Percentiles rank a stretch among this genome's conserved stretches.
Evolutionary conservation across 257 asterid species (phyloP).

Genomic region (Lantana camara): DNA sequence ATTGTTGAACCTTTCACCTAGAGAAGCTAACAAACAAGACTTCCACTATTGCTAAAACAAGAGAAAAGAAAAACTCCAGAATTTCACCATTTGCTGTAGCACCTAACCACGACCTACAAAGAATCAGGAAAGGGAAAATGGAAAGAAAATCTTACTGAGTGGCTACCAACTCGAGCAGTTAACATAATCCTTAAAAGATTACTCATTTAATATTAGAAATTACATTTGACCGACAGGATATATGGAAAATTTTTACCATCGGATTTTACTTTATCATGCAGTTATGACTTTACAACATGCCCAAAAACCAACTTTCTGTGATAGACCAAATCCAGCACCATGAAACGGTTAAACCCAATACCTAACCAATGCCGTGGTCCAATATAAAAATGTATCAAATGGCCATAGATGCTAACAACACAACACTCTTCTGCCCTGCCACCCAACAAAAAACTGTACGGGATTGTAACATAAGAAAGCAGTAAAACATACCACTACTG

Average conservation of each 20-base stretch:
- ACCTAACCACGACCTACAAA: no score
- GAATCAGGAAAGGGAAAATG: neutral
- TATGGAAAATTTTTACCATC: neutral
- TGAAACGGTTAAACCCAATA: constrained; percentile 23
- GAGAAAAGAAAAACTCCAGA: no score
- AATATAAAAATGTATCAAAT: constrained; percentile 22
- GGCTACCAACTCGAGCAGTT: neutral
- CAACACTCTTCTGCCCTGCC: constrained; percentile 31
- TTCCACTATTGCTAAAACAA: neutral
- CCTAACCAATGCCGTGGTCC: neutral
- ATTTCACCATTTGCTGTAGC: no score
- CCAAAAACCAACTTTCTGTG: constrained; percentile 15
- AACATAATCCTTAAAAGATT: constrained; percentile 10
- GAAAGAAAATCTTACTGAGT: neutral
- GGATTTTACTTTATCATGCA: constrained; percentile 18
- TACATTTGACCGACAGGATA: neutral
- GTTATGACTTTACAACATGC: constrained; percentile 9
- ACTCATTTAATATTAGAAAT: neutral
- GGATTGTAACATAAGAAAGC: constrained; percentile 46
- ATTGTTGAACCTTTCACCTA: neutral
- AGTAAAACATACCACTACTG: constrained; percentile 90
- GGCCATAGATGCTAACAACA: constrained; percentile 26
- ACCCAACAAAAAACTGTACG: constrained; percentile 45
- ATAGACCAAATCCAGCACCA: constrained; percentile 20
- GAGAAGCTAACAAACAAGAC: constrained; percentile 12